Evolutionary conservation across 306 rosid species (phyloP), one percentile per base, ranked within the genome.

Genomic region (Corylus avellana): DNA sequence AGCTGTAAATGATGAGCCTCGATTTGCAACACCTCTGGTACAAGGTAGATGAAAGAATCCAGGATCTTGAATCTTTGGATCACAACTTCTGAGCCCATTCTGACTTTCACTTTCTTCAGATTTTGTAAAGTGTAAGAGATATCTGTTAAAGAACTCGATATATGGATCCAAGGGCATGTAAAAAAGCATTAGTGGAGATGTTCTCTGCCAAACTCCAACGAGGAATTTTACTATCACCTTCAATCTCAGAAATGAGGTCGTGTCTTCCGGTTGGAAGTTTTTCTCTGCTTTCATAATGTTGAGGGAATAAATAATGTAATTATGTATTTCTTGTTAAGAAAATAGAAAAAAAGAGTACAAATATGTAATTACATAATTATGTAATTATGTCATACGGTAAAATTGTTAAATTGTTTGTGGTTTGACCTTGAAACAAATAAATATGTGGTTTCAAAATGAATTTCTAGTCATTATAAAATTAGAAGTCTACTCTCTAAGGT

Each of bases 1-100:
- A 59, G 89, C 88, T 54, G 90, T 91, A 58, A 82, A 75, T 86
- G 90, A 78, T 74, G 89, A 84, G 48, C 72, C 76, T 76, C 84
- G 79, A 88, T 53, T 3, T 27, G 25, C 13, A 50, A 46, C 35
- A 22, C 70, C 68, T 13, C 12, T 11, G 13, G 8, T 69, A 55
- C 42, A 56, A 42, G 67, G 64, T 76, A 72, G 67, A 72, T 76
- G 75, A 37, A 73, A 42, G 78, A 72, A 76, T 73, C 53, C 68
- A 22, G 48, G 72, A n/a, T 54, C 70, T 56, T 16, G 55, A 17
- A 37, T 67, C 6, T 10, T 67, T 67, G 47, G 72, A 39, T 39
- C 20, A 67, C 72, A 39, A 39, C 25, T 68, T 46, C 72, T 66
- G 20, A 37, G 71, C 49, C 7, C 7, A 35, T 70, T 14, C 57